A percentile compares a stretch with the other conserved stretches of the same genome.
These are phyloP conservation scores for Pseudocercospora vitis DNA, from an alignment of 2,329 filamentous ascomycete genomes.

Conservation along the genomic window DNA sequence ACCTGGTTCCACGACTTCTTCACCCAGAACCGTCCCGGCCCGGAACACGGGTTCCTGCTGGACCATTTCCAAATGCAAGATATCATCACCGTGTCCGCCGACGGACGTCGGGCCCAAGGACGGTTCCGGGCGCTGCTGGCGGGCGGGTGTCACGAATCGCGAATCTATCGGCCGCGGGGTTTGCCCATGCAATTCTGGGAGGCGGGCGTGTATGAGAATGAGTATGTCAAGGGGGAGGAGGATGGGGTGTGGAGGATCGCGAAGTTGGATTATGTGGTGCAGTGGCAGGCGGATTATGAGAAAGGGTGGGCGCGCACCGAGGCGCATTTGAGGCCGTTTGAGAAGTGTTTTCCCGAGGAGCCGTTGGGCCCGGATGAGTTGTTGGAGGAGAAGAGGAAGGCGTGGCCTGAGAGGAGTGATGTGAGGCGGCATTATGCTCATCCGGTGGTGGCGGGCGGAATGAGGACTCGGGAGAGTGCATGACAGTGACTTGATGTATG, in stretches of 20 bases:
- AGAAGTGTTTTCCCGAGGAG: neutral
- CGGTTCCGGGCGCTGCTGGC: neutral
- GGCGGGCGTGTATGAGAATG: neutral
- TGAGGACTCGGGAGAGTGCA: too few relatives aligned
- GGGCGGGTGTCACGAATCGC: neutral
- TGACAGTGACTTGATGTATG: too few relatives aligned
- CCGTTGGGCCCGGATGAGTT: slow-evolving; percentile 1
- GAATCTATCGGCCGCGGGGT: neutral
- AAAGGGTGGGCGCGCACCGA: neutral
- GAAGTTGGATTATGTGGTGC: slow-evolving; percentile 4
- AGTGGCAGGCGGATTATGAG: slow-evolving; percentile 4
- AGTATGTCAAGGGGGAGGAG: neutral
- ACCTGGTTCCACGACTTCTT: slow-evolving; percentile 1
- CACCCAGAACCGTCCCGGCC: neutral
- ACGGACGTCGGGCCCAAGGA: neutral
- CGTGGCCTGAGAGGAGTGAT: neutral
- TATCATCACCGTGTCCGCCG: neutral
- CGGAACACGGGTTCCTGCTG: neutral
- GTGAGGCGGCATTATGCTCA: slow-evolving; percentile 1
- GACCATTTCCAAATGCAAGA: slow-evolving; percentile 2
- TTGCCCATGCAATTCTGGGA: neutral
- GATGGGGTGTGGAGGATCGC: slow-evolving; percentile 2
- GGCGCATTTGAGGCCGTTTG: slow-evolving; percentile 1
- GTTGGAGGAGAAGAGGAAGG: neutral
- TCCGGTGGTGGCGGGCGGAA: neutral